These are phyloP conservation scores for Scytalidium sp. DNA, from an alignment of 2,329 filamentous ascomycete genomes.

Conservation along the genomic window DNA sequence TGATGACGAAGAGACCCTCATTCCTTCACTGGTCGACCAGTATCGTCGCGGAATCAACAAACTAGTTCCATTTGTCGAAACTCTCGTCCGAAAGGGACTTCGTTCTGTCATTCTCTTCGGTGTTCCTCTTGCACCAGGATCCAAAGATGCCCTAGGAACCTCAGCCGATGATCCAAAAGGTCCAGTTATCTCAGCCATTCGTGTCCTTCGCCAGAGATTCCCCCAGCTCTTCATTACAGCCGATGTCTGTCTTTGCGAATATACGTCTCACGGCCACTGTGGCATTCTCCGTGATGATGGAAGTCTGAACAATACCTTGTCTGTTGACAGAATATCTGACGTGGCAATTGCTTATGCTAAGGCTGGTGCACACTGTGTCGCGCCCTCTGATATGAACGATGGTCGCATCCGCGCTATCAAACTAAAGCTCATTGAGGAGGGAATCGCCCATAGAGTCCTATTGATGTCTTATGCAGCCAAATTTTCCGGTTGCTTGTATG, in stretches of 20 bases:
- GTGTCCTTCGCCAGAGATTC: slow-evolving; percentile 78
- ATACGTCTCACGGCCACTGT: slow-evolving; percentile 96
- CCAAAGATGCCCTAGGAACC: slow-evolving; percentile 89
- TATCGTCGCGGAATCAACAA: slow-evolving; percentile 85
- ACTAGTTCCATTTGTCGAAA: slow-evolving; percentile 78
- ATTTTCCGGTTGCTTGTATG: slow-evolving; percentile 94
- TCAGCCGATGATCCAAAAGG: slow-evolving; percentile 90
- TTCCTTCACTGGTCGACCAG: slow-evolving; percentile 89
- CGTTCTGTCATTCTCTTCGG: slow-evolving; percentile 94
- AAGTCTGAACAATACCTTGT: slow-evolving; percentile 86
- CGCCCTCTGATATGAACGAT: slow-evolving; percentile 98
- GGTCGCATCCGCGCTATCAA: slow-evolving; percentile 97
- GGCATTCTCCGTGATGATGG: slow-evolving; percentile 93
- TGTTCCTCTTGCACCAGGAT: slow-evolving; percentile 75
- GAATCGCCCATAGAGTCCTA: slow-evolving; percentile 84
- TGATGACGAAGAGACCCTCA: slow-evolving; percentile 85
- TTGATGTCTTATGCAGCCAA: slow-evolving; percentile 99
- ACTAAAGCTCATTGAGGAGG: slow-evolving; percentile 92
- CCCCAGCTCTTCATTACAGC: slow-evolving; percentile 87
- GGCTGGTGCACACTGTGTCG: slow-evolving; percentile 94
- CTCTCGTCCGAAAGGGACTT: slow-evolving; percentile 85
- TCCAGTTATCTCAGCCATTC: slow-evolving; percentile 85
- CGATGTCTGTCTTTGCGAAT: slow-evolving; percentile 97
- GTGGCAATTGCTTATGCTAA: slow-evolving; percentile 98
- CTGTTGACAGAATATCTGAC: slow-evolving; percentile 91